These are phyloP conservation scores for Thalassiosira oceanica DNA, from an alignment of 352 stramenopile genomes.

Conservation along the genomic window DNA sequence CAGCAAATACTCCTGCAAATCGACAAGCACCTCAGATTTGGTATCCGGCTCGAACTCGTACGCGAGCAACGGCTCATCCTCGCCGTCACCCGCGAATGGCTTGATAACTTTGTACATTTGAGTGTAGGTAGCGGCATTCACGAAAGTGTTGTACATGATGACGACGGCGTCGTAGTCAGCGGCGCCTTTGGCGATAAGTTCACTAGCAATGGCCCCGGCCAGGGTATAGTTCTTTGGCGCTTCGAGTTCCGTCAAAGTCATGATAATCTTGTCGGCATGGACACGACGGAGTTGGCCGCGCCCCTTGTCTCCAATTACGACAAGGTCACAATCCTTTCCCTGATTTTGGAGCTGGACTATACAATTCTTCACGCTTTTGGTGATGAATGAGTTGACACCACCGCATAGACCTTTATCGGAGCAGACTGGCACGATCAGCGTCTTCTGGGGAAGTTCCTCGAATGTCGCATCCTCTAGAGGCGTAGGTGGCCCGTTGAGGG, in stretches of 20 bases:
- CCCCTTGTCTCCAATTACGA: conserved; percentile 96
- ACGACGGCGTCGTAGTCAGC: conserved; percentile 92
- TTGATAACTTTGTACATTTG: conserved; percentile 89
- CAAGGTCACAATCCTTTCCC: conserved; percentile 85
- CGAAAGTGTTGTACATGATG: conserved; percentile 96
- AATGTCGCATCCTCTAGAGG: conserved; percentile 85
- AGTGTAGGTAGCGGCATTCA: conserved; percentile 93
- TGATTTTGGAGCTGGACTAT: conserved; percentile 77
- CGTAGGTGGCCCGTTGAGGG: conserved; percentile 83
- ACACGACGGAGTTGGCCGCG: conserved; percentile 90
- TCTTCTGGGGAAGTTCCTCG: conserved; percentile 88
- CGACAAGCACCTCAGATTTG: conserved; percentile 93
- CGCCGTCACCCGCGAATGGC: conserved; percentile 69
- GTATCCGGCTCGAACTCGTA: conserved; percentile 98
- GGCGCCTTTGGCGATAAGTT: conserved; percentile 79
- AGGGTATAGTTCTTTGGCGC: conserved; percentile 88
- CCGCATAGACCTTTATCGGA: conserved; percentile 98
- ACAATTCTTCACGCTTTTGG: conserved; percentile 87
- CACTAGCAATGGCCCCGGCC: conserved; percentile 88
- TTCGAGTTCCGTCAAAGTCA: conserved; percentile 69
- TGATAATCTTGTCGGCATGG: conserved; percentile 67
- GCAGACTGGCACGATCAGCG: conserved; percentile 92
- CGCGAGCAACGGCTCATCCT: conserved; percentile 74
- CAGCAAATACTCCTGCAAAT: conserved; percentile 95
- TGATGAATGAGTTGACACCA: conserved; percentile 96